phyloP scores from a whole-genome alignment of 2,329 filamentous ascomycete species.

The Fusarium verrucosum region DNA sequence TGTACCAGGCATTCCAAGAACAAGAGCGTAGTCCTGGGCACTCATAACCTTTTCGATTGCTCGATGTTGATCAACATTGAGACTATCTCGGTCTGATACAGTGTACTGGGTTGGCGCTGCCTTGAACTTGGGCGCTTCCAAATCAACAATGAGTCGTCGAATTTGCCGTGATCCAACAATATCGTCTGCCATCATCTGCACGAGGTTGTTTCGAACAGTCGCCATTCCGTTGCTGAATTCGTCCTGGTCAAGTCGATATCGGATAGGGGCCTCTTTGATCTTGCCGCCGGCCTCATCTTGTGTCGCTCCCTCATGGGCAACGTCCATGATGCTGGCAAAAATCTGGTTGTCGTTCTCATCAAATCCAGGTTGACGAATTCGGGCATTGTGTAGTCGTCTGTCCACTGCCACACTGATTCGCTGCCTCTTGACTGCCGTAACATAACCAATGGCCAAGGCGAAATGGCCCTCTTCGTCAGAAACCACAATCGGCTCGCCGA shows the following conservation, averaged over 20 bases:
- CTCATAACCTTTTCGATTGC: slow-evolving; percentile 97
- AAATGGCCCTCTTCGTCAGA: slow-evolving; percentile 97
- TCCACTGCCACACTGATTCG: slow-evolving; percentile 91
- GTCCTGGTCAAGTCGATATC: slow-evolving; percentile 93
- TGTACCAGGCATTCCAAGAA: slow-evolving; percentile 97
- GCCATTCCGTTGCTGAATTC: slow-evolving; percentile 99
- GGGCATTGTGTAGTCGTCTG: slow-evolving; percentile 85
- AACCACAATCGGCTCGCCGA: slow-evolving; percentile 93
- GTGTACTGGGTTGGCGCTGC: slow-evolving; percentile 69
- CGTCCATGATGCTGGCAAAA: slow-evolving; percentile 92
- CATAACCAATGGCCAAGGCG: slow-evolving; percentile 90
- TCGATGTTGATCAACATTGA: slow-evolving; percentile 87
- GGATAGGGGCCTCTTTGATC: slow-evolving; percentile 64
- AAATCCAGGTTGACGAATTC: slow-evolving; percentile 79
- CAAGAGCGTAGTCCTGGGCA: slow-evolving; percentile 93
- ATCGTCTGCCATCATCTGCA: slow-evolving; percentile 88
- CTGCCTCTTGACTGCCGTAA: slow-evolving; percentile 77
- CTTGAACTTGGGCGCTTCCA: slow-evolving; percentile 78
- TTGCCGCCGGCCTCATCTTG: slow-evolving; percentile 62
- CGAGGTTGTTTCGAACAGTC: slow-evolving; percentile 89
- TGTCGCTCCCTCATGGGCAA: slow-evolving; percentile 64
- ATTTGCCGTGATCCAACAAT: slow-evolving; percentile 76
- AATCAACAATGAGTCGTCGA: slow-evolving; percentile 82
- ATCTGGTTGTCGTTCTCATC: slow-evolving; percentile 80
- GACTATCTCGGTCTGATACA: slow-evolving; percentile 68